phyloP scores from a whole-genome alignment of 83 land plant genomes.

The Isoetes engelmannii region DNA sequence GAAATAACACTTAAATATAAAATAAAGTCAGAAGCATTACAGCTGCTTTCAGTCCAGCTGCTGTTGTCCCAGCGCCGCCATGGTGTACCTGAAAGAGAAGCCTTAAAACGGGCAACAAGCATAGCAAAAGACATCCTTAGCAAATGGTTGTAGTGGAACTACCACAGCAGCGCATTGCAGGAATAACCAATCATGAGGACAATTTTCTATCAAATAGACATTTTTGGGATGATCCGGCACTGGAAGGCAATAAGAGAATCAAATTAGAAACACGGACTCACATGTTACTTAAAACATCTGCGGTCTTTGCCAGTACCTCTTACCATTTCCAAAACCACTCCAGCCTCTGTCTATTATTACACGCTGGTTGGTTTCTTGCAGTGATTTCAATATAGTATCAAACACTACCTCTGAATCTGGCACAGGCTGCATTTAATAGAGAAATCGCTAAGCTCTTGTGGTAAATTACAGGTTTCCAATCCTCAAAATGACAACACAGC shows the following conservation, averaged over 20 bases:
- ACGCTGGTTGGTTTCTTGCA: slow-evolving; percentile 11
- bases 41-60: slow-evolving; percentile 87
- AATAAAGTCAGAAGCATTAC: too few relatives aligned
- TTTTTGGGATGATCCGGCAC: slow-evolving; percentile 55
- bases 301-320: too few relatives aligned
- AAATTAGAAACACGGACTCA: not conserved
- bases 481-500: not conserved
- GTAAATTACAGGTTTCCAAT: not conserved
- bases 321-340: slow-evolving; percentile 16
- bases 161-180: slow-evolving; percentile 92
- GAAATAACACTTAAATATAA: too few relatives aligned
- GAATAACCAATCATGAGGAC: slow-evolving; percentile 96
- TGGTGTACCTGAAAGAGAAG: slow-evolving; percentile 63
- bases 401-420: slow-evolving; percentile 5
- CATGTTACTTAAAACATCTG: not conserved
- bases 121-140: not conserved
- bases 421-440: slow-evolving; percentile 3
- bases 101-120: not conserved
- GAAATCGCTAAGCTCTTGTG: not conserved
- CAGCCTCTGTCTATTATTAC: slow-evolving; percentile 16
- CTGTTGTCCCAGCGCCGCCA: slow-evolving; percentile 94
- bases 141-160: slow-evolving; percentile 9
- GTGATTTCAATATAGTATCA: slow-evolving; percentile 12
- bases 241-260: slow-evolving; percentile 17
- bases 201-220: slow-evolving; percentile 62